Evolutionary conservation across 2,329 filamentous ascomycete genomes (phyloP), one percentile per base, ranked within the genome.

Genomic region (Colletotrichum simmondsii): DNA sequence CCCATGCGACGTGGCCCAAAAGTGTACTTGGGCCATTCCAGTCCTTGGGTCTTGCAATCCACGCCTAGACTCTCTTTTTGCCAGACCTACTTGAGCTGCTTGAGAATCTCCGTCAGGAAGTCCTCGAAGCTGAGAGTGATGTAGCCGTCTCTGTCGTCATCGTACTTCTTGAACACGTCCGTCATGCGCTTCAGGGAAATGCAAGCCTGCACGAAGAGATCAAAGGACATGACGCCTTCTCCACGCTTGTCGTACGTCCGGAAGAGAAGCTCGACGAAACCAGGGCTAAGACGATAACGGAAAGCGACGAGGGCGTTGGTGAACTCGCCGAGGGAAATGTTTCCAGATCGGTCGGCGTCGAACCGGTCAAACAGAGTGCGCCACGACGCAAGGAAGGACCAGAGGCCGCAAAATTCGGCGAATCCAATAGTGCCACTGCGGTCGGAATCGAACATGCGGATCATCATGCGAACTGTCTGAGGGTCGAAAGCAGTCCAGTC

Each of bases 121-220:
- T 95, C 93, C 84, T 95, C 93, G 78, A 95, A 95, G 80, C 92
- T 94, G 66, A 95, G 83, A 4, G 93, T 95, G 77, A 95, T 94
- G 81, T 95, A 98, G 2, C 97, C 97, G 83, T 98, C 97, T 54
- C 97, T 91, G 83, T 99, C 97, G 79, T 97, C 94, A 78, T 99
- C 97, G 82, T 98, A 99, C 84, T 95, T 96, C 88, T 99, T 99
- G 83, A 99, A 99, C 32, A 98, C 95, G 83, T 99, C 97, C 73
- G 97, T 99, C 96, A 99, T 98, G 77, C 97, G 90, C 89, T 98
- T 98, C 79, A 99, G 87, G 78, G 92, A 95, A 80, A 99, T 98
- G 83, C 97, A 98, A 65, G 95, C 95, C 87, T 99, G 97, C 74
- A 99, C 97, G 79, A 99, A 99, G 64, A 99, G 84, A 85, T 99